Base-by-base conservation (phyloP, 2,329 filamentous ascomycete species). In the Raffaelea arxii region DNA sequence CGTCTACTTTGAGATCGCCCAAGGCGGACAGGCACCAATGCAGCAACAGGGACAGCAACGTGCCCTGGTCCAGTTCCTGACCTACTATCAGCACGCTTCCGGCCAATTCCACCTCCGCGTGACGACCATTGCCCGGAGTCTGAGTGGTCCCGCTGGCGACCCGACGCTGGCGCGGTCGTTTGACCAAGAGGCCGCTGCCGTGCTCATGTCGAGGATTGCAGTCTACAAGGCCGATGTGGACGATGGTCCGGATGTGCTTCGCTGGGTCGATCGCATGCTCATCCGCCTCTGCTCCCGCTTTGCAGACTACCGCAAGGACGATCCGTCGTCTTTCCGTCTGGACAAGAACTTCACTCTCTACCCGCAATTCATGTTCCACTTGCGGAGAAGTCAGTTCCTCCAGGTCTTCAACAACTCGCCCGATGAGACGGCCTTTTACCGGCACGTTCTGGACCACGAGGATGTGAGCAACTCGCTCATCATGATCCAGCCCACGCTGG, bases 341-440 rank as follows among this genome's bases (percentile, higher is more conserved):
- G 92, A 98, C 67, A 96, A 96, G 79, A 98, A 98, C 72, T 98
- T 98, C 62, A 97, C 91, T 0, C 76, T 98, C 16, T 98, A 98
- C 61, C 92, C 92, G 23, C 92, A 98, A 63, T 98, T 98, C 69
- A 98, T 98, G 92, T 98, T 98, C 75, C 92, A 98, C 65, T 77
- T 98, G 51, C 85, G 92, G 57, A 81, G 92, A 65, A 95, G 89
- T 66, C 92, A 97, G 65, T 98, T 98, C 72, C 68, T 98, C 54
- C 92, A 98, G 62, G 90, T 98, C 48, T 98, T 98, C 78, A 98
- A 98, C 73, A 98, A 97, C 66, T 97, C 91, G 0, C 92, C 92
- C 7, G 92, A 98, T 58, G 92, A 98, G 67, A 98, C 92, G 22
- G 92, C 92, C n/a, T 98, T 98, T 67, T 95, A 97, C 63, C 80